These are phyloP conservation scores for Lasiodiplodia hormozganensis DNA, from an alignment of 2,329 filamentous ascomycete species.

Conservation along the genomic window DNA sequence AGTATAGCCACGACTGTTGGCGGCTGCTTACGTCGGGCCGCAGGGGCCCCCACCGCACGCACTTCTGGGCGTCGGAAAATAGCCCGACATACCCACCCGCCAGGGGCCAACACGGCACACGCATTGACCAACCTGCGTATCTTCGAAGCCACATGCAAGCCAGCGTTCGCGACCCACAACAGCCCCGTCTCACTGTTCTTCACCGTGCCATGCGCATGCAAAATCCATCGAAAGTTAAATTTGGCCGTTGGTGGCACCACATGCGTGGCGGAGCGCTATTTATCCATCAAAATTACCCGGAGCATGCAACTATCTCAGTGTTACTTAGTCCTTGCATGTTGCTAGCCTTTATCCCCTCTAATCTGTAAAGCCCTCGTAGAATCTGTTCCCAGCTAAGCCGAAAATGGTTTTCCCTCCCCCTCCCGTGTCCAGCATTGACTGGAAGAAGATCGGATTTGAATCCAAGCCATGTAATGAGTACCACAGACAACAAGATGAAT, in stretches of 20 bases:
- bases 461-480: conserved; percentile 23
- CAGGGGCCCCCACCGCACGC: background rate
- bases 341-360: background rate
- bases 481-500: background rate
- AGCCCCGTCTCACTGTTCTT: background rate
- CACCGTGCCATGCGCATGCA: background rate
- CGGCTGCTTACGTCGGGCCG: conserved; percentile 13
- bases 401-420: conserved; percentile 32
- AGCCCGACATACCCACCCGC: background rate
- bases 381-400: background rate
- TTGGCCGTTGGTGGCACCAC: background rate
- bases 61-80: background rate
- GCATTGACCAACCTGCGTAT: background rate
- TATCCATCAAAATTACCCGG: conserved; percentile 1
- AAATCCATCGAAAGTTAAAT: conserved; percentile 2
- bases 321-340: conserved; percentile 6
- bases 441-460: conserved; percentile 32
- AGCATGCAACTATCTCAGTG: conserved; percentile 1
- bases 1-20: conserved; percentile 2
- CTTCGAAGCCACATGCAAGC: background rate
- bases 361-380: background rate
- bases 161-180: background rate
- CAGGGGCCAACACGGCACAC: background rate
- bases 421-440: conserved; percentile 31
- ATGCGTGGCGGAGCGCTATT: conserved; percentile 11